These are phyloP conservation scores for Vicia sativa DNA, from an alignment of 306 rosid species.

Conservation along the genomic window DNA sequence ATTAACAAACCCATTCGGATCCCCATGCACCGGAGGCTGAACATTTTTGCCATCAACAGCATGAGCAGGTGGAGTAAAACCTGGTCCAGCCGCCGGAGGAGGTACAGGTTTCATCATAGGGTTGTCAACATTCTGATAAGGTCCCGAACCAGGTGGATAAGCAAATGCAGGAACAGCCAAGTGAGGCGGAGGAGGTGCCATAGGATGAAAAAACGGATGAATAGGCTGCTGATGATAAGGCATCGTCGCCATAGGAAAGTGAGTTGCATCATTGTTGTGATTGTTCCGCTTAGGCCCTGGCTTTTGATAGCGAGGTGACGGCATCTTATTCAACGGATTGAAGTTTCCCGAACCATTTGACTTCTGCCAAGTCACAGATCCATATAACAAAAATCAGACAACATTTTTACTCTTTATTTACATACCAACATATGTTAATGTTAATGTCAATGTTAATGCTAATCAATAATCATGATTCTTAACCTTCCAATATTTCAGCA, in stretches of 20 bases:
- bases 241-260: slow-evolving; percentile 55
- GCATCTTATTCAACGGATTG: slow-evolving; percentile 53
- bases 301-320: slow-evolving; percentile 67
- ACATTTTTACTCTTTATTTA: background rate
- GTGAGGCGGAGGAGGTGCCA: slow-evolving; percentile 70
- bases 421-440: slow-evolving; percentile 13
- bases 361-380: slow-evolving; percentile 54
- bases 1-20: slow-evolving; percentile 62
- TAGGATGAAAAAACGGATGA: slow-evolving; percentile 59
- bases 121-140: slow-evolving; percentile 60
- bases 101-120: slow-evolving; percentile 62
- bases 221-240: slow-evolving; percentile 63
- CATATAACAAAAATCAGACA: slow-evolving; percentile 38
- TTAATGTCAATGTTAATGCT: slow-evolving; percentile 11
- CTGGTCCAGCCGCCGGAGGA: slow-evolving; percentile 60
- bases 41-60: slow-evolving; percentile 49
- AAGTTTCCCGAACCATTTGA: slow-evolving; percentile 62
- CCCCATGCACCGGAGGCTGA: slow-evolving; percentile 62
- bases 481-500: background rate
- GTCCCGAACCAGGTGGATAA: slow-evolving; percentile 65
- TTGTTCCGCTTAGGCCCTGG: slow-evolving; percentile 58
- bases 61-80: slow-evolving; percentile 59
- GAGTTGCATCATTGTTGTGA: slow-evolving; percentile 52
- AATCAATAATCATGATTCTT: slow-evolving; percentile 5
- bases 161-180: slow-evolving; percentile 71